These are phyloP conservation scores for Neoboletus brunneissimus DNA, from an alignment of 768 basidiomycete genomes.

Conservation along the genomic window DNA sequence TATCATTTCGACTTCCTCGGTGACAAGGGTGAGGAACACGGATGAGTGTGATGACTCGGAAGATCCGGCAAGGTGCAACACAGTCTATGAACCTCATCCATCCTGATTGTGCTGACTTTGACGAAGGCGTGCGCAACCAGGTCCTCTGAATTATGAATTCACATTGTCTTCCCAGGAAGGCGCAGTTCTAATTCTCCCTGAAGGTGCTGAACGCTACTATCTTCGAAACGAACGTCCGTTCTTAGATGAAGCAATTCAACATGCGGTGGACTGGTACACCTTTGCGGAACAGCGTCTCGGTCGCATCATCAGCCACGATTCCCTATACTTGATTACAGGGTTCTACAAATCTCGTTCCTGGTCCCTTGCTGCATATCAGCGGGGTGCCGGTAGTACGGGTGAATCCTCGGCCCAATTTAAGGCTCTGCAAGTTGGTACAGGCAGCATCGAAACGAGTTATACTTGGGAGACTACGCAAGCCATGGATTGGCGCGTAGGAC, in stretches of 20 bases:
- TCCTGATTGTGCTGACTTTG: not conserved
- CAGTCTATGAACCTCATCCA: not conserved
- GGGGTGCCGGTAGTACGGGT: not conserved
- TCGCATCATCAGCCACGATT: slow-evolving; percentile 20
- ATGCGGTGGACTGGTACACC: slow-evolving; percentile 29
- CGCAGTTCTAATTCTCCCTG: slow-evolving; percentile 32
- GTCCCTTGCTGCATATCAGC: slow-evolving; percentile 25
- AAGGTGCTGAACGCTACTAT: slow-evolving; percentile 26
- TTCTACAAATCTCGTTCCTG: slow-evolving; percentile 18
- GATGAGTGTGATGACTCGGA: not conserved
- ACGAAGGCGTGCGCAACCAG: not conserved
- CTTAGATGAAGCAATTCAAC: slow-evolving; percentile 15
- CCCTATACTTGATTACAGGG: slow-evolving; percentile 24
- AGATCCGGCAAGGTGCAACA: not conserved
- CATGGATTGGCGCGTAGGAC: slow-evolving; percentile 7
- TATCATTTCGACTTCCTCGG: slow-evolving; percentile 12
- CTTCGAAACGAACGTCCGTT: slow-evolving; percentile 24
- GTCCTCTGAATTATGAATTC: slow-evolving; percentile 11
- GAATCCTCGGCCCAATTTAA: slow-evolving; percentile 10
- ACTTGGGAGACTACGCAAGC: slow-evolving; percentile 10
- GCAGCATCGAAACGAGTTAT: slow-evolving; percentile 12
- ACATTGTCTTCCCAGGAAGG: slow-evolving; percentile 23
- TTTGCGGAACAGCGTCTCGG: slow-evolving; percentile 19
- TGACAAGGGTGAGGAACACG: slow-evolving; percentile 1
- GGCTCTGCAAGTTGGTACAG: slow-evolving; percentile 7